Conservation (phyloP, 768 basidiomycete species). For the Xanthoconium purpureum region DNA sequence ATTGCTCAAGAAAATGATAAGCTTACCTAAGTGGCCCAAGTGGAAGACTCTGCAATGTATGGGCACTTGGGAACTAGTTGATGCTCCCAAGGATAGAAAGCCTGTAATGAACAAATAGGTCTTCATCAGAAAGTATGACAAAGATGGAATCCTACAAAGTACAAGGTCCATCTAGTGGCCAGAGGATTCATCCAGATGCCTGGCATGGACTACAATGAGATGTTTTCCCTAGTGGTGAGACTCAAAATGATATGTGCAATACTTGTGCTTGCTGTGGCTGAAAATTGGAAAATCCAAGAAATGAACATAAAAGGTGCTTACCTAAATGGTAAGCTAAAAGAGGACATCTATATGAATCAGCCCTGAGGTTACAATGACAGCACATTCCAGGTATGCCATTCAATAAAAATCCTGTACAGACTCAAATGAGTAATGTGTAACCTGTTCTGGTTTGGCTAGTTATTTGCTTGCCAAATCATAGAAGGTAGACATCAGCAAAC, state of each 20-base stretch:
- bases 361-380: background rate
- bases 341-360: conserved; percentile 22
- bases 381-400: background rate
- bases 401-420: background rate
- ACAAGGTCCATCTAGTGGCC: conserved; percentile 32
- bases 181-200: conserved; percentile 38
- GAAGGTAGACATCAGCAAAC: too few relatives aligned
- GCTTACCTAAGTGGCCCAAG: background rate
- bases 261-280: background rate
- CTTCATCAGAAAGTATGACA: background rate
- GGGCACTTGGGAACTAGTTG: conserved; percentile 22
- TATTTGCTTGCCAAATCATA: too few relatives aligned
- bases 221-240: conserved; percentile 29
- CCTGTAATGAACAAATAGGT: conserved; percentile 33
- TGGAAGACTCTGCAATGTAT: background rate
- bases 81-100: conserved; percentile 25
- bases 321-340: conserved; percentile 29
- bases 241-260: conserved; percentile 22
- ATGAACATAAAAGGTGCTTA: conserved; percentile 32
- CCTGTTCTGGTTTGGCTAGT: too few relatives aligned
- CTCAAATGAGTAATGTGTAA: too few relatives aligned
- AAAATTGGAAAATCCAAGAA: conserved; percentile 28
- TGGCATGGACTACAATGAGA: conserved; percentile 37
- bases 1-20: background rate
- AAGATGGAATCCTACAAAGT: background rate